Base-by-base conservation (phyloP, 2,329 filamentous ascomycete genomes). In the Epichloe gansuensis region DNA sequence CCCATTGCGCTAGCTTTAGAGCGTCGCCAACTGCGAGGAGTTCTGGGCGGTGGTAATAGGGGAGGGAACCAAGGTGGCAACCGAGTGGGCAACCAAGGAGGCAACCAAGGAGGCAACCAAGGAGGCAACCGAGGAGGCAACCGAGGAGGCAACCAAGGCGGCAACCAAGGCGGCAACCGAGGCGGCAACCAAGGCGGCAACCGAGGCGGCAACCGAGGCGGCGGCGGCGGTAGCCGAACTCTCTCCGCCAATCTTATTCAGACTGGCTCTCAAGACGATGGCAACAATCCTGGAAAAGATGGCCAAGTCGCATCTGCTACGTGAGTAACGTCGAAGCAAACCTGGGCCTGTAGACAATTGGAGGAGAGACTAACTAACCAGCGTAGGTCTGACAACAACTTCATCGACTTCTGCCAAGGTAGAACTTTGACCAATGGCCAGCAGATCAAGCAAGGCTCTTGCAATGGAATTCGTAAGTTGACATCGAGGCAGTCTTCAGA, bases 341-440 rank as follows among this genome's bases (percentile, higher is more conserved):
- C 21, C 0, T 34, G 13, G 13, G 38, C 6, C 17, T 35, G n/a
- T 34, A 13, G 13, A 31, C 49, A 23, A 7, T 23, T 12, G 31
- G 9, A 38, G 21, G 5, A 15, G 31, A 25, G 12, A 13, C 25
- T 25, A 17, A 34, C 42, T 3, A 37, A 3, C 8, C 35, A 4
- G 7, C 23, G 4, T 52, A 82, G 78, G 56, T 78, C 82, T 58
- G 55, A 68, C 17, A 69, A 71, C 69, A 83, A 83, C 69, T 82
- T 82, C 63, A 80, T 82, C 74, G 82, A 82, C 72, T 80, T 81
- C 64, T 82, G 79, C 62, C 55, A 65, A 4, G 77, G 75, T 46
- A 59, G 75, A 62, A 75, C 69, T 0, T 63, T 81, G 47, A 84
- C 81, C 57, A 81, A 85, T 60, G 82, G 81, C 60, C 66, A 75